Base-by-base conservation (phyloP, 164 flowering plant genomes). In the Nymphaea thermarum region DNA sequence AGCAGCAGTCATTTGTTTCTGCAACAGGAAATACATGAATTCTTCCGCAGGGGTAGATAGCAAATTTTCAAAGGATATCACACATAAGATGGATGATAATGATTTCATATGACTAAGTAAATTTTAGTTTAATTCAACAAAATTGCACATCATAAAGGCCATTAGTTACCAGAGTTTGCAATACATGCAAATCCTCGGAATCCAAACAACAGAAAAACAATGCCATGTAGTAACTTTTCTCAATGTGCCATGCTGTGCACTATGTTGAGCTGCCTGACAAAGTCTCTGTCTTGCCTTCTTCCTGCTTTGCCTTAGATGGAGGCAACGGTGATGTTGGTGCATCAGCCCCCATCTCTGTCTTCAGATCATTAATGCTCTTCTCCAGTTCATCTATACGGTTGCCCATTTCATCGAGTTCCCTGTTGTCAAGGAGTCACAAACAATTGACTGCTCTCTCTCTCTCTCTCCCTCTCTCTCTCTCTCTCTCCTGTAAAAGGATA, bases 341-440 rank as follows among this genome's bases (percentile, higher is more conserved):
- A 68, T 89, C 96, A 17, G 79, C 77, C 6, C 91, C 91, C 87
- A 92, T 88, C 77, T 93, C 91, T 11, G 85, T 67, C 75, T 77
- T 88, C 14, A 88, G 86, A 41, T 88, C 95, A 65, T 87, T 85
- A 78, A 90, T 93, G 85, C 92, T 93, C 72, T 88, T 86, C 80
- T 90, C 98, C 77, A 93, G 68, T 57, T 93, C 96, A 72, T 84
- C 85, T 61, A 90, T 86, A 44, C 90, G 83, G 74, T 64, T 74
- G 7, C 90, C 96, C 96, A 90, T 90, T 65, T 88, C 96, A 75
- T 90, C 95, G 55, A 93, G 96, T 88, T 78, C 69, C 71, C 68
- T 42, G 67, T 43, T 77, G 90, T 90, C 67, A 85, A 88, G 82
- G 81, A 75, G 71, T 61, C 62, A 73, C 59, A 45, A 51, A 10